Percentiles rank a stretch among this genome's conserved stretches.
phyloP scores from a whole-genome alignment of 352 stramenopile genomes.

The Globisporangium cystogenes region DNA sequence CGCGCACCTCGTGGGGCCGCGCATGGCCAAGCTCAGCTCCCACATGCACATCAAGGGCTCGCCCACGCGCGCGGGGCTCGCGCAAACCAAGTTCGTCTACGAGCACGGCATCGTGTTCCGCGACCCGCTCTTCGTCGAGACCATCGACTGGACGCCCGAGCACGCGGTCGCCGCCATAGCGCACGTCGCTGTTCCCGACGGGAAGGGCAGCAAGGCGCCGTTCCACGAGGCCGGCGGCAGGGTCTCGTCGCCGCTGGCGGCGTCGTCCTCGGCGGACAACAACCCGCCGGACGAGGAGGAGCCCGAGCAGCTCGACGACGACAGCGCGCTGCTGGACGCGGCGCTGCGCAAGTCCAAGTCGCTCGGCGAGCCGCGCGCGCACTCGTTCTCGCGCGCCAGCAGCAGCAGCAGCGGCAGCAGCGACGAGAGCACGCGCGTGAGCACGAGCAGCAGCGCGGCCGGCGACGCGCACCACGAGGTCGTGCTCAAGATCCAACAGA shows the following conservation, averaged over 20 bases:
- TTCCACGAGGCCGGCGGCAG: conserved; percentile 17
- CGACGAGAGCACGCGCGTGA: conserved; percentile 13
- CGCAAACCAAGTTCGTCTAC: conserved; percentile 69
- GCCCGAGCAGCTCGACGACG: conserved; percentile 18
- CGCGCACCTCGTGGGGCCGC: conserved; percentile 55
- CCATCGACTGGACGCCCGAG: conserved; percentile 52
- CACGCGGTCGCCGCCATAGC: conserved; percentile 31
- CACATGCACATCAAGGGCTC: conserved; percentile 62
- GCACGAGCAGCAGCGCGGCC: conserved; percentile 10
- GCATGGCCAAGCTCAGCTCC: conserved; percentile 65
- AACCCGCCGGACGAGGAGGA: conserved; percentile 14
- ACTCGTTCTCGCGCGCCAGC: conserved; percentile 4
- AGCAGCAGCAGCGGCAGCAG: too few relatives aligned
- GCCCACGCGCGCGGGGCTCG: conserved; percentile 33
- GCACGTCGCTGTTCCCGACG: conserved; percentile 36
- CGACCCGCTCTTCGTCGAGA: conserved; percentile 58
- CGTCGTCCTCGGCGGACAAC: conserved; percentile 10
- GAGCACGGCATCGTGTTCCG: conserved; percentile 70
- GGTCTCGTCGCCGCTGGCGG: conserved; percentile 2
- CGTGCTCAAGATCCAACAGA: conserved; percentile 29
- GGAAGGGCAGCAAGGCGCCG: conserved; percentile 25
- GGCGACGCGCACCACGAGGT: conserved; percentile 17
- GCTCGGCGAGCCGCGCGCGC: conserved; percentile 2
- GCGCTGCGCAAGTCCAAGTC: conserved; percentile 3
- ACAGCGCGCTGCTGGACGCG: background rate